Evolutionary conservation across 2,329 filamentous ascomycete genomes (phyloP), one percentile per base, ranked within the genome.

Genomic region (Mollisiaceae sp.): DNA sequence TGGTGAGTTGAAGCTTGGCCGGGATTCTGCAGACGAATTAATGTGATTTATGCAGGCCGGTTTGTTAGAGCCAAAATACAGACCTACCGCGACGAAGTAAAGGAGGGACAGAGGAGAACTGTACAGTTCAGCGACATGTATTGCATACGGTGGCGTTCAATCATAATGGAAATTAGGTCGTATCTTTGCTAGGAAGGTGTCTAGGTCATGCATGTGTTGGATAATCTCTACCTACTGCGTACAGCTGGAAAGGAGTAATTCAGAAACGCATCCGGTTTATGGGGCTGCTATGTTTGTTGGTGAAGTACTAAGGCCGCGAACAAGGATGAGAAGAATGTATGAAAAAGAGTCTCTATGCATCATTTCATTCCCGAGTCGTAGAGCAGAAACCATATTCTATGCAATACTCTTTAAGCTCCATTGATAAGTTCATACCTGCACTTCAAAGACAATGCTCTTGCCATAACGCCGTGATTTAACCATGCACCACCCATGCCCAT

Each of bases 1-100:
- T 97, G 92, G 92, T 94, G 64, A 72, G 80, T 15, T 20, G 22
- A 8, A 15, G 9, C n/a, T 14, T 24, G 35, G 35, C 4, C n/a
- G 18, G 24, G n/a, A 14, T n/a, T 9, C 8, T 67, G 8, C 11
- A 6, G 45, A n/a, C 4, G 36, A 41, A 32, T 45, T 60, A 39
- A 63, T 24, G 35, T 5, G n/a, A 35, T 5, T 56, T 22, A 24
- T 24, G 9, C 59, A 76, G 75, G 73, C 73, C 60, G 75, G 75
- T 39, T 68, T 76, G 41, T 58, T 76, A 32, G 72, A 75, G 35
- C 74, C 74, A 5, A 76, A 76, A 68, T 76, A 72, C 57, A 64
- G 66, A 56, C 64, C 70, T 54, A 54, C 50, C 22, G 14, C 24
- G 11, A 12, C 20, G 41, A 62, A 50, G 45, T 57, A 57, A 39